Evolutionary conservation across 768 basidiomycete species (phyloP), one percentile per base, ranked within the genome.

Genomic region (Mycena venus): DNA sequence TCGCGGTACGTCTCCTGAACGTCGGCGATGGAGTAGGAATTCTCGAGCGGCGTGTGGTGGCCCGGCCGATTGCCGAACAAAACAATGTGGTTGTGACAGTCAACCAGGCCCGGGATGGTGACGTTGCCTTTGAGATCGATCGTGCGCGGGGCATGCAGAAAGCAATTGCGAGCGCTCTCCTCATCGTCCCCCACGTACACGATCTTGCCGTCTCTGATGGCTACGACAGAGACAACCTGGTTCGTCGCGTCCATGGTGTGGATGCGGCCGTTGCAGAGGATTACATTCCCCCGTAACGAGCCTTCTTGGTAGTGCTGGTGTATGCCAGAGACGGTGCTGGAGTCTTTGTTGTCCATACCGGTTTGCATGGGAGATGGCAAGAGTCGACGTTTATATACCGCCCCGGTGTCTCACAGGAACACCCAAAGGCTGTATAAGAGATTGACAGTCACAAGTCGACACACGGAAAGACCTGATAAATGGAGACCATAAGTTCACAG

Each of bases 1-100:
- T 60, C n/a, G 23, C 36, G 34, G 58, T 38, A 60, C 36, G 58
- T 60, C 58, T 60, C 58, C 36, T 60, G 58, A n/a, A 60, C 58
- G 12, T 60, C 58, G 1, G 58, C 58, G n/a, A 60, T 60, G n/a
- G 58, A 60, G 23, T 60, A 60, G 2, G 58, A 34, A 9, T 60
- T 60, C 58, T 60, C 58, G 36, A 60, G 58, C 58, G 58, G 58
- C 36, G 58, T 60, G 58, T 60, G 58, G 34, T 60, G 23, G 58
- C 58, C 58, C 23, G 58, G 58, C n/a, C 58, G 21, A 36, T 60
- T 60, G 12, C 58, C 58, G 34, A 60, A 23, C 34, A 60, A 32
- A 36, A 60, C 58, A 6, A 60, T 38, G 34, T 60, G 58, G 58
- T 60, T 60, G 36, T 60, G 58, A 21, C n/a, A 38, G 58, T 60